phyloP scores from a whole-genome alignment of 2,329 filamentous ascomycete species.

The Cladosporium sp. region DNA sequence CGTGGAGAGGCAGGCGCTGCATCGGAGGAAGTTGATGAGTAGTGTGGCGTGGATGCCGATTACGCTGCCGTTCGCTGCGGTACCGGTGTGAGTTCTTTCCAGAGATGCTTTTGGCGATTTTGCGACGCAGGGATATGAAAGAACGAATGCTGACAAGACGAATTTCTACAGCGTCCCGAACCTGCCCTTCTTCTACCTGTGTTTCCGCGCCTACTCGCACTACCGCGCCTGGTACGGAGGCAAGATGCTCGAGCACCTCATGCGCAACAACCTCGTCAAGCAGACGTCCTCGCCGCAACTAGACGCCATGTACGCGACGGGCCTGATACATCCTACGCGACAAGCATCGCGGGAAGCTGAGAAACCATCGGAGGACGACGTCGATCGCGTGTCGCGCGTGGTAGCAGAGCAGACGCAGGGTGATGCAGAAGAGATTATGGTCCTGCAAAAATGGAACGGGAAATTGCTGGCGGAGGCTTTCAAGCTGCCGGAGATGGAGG shows the following conservation, averaged over 20 bases:
- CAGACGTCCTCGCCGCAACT: constrained; percentile 67
- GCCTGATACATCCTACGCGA: constrained; percentile 47
- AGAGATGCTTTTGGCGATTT: background rate
- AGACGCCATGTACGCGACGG: constrained; percentile 69
- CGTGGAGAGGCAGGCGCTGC: constrained; percentile 76
- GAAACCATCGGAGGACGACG: constrained; percentile 40
- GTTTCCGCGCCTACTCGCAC: constrained; percentile 88
- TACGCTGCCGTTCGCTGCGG: constrained; percentile 74
- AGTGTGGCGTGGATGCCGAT: constrained; percentile 82
- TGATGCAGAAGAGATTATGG: constrained; percentile 48
- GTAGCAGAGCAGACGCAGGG: constrained; percentile 43
- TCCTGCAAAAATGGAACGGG: constrained; percentile 52
- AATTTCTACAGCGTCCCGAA: constrained; percentile 71
- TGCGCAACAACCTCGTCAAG: constrained; percentile 69
- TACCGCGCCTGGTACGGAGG: constrained; percentile 84
- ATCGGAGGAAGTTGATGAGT: constrained; percentile 75
- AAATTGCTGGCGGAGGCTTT: constrained; percentile 53
- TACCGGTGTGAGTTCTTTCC: constrained; percentile 70
- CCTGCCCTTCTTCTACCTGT: constrained; percentile 93
- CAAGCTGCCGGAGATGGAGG: constrained; percentile 52
- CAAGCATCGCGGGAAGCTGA: constrained; percentile 41
- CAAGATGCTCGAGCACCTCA: constrained; percentile 78
- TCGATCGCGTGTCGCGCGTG: constrained; percentile 39
- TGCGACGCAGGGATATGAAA: background rate
- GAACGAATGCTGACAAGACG: background rate